Evolutionary conservation across 768 basidiomycete genomes (phyloP).

Genomic region (Auriculariales sp.): DNA sequence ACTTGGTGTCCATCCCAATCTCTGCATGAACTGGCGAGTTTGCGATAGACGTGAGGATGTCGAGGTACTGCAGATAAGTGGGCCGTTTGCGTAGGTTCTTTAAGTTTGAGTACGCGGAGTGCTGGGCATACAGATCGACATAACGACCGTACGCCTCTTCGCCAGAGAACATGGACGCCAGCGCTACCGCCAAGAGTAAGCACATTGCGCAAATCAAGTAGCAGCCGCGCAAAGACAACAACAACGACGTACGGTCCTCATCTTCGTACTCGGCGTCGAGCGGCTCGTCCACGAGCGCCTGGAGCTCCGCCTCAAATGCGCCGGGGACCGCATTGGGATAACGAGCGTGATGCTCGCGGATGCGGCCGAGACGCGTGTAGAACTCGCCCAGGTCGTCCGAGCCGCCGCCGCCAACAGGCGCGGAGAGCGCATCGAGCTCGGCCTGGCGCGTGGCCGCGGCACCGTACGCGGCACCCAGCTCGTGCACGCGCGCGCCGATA

Average conservation of each 20-base stretch:
- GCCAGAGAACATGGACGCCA: conserved; percentile 82
- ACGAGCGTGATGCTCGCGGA: conserved; percentile 92
- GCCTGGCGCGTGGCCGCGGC: conserved; percentile 58
- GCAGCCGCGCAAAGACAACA: background rate
- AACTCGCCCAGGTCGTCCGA: conserved; percentile 80
- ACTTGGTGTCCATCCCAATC: conserved; percentile 49
- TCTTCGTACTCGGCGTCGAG: conserved; percentile 60
- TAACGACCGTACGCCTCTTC: conserved; percentile 94
- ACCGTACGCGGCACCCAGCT: conserved; percentile 59
- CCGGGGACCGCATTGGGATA: conserved; percentile 82
- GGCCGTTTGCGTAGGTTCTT: conserved; percentile 72
- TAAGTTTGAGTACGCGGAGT: conserved; percentile 80
- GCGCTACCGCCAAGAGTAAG: conserved; percentile 27
- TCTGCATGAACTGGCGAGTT: conserved; percentile 49
- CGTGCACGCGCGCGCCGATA: conserved; percentile 49
- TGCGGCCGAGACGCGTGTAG: conserved; percentile 87
- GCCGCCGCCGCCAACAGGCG: conserved; percentile 17
- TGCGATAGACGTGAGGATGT: conserved; percentile 58
- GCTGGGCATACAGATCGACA: conserved; percentile 81
- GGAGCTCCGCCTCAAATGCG: conserved; percentile 73
- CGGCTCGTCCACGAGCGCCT: conserved; percentile 58
- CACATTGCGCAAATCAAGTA: background rate
- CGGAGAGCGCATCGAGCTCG: conserved; percentile 53
- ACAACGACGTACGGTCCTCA: conserved; percentile 65
- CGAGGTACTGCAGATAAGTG: conserved; percentile 88